Evolutionary conservation across 2,329 filamentous ascomycete species (phyloP).

Genomic region (Botryosphaeria agaves): DNA sequence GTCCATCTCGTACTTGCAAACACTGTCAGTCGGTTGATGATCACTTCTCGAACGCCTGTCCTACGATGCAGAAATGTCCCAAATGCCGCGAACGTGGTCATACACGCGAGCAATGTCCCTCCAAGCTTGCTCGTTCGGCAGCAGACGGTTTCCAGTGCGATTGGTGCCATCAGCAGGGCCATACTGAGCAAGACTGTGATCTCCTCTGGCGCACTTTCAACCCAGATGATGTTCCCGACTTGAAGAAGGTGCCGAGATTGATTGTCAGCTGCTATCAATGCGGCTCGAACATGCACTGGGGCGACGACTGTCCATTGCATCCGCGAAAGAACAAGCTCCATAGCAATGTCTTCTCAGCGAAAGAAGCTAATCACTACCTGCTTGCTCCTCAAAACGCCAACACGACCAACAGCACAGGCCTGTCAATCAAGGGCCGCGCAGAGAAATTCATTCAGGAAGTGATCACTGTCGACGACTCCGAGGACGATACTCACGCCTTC

Average conservation of each 20-base stretch:
- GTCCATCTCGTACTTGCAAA: slow-evolving; percentile 23
- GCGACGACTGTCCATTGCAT: slow-evolving; percentile 30
- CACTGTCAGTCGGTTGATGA: slow-evolving; percentile 24
- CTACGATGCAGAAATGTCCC: slow-evolving; percentile 31
- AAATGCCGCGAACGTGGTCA: slow-evolving; percentile 51
- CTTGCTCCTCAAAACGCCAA: slow-evolving; percentile 1
- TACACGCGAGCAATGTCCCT: slow-evolving; percentile 29
- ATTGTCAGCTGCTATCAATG: slow-evolving; percentile 39
- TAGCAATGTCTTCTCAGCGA: slow-evolving; percentile 4
- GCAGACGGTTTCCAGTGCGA: slow-evolving; percentile 42
- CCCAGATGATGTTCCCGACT: slow-evolving; percentile 11
- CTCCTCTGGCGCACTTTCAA: slow-evolving; percentile 42
- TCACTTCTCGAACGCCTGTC: slow-evolving; percentile 35
- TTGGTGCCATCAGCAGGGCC: slow-evolving; percentile 37
- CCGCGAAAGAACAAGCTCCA: neutral
- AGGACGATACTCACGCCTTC: neutral
- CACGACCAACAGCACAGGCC: slow-evolving; percentile 1
- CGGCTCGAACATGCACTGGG: slow-evolving; percentile 37
- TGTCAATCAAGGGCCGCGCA: slow-evolving; percentile 6
- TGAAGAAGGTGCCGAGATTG: slow-evolving; percentile 33
- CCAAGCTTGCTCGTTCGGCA: slow-evolving; percentile 35
- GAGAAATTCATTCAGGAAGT: neutral
- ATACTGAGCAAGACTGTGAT: slow-evolving; percentile 43
- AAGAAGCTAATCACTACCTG: slow-evolving; percentile 4
- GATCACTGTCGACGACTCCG: neutral